Base-by-base conservation (phyloP, 306 rosid species). In the Urtica urens region DNA sequence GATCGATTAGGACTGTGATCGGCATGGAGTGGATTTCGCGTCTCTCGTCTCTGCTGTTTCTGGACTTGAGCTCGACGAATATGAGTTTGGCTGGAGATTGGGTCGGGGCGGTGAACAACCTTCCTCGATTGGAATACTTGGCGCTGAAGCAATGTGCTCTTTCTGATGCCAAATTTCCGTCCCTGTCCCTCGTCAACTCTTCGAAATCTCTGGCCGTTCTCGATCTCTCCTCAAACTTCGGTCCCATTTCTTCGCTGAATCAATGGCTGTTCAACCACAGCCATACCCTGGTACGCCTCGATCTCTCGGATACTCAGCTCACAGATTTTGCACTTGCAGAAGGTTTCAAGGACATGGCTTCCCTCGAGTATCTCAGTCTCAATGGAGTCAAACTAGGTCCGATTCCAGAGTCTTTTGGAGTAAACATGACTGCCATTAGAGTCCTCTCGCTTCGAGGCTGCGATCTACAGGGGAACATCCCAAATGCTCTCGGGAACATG, bases 1-100 rank as follows among this genome's bases (percentile, higher is more conserved):
- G 21, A n/a, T 20, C 24, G 47, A 20, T 1, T 17, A 42, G 21
- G 47, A 42, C 47, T 11, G 21, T 42, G 9, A 42, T 23, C 24
- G 5, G 22, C 53, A 23, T 63, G 8, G 21, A 43, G 10, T 55
- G 57, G 57, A 26, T 46, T 37, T 37, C 69, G 21, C 7, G 24
- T 22, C 51, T 46, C 29, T 29, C 38, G 38, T 63, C 62, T 22
- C 47, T 55, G 31, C 49, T 14, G 23, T 1, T 28, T 2, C 47
- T 37, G 20, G 37, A 13, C 28, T 37, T 55, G 5, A 3, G 23
- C 39, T 0, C 0, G 0, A 13, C 1, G 11, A 24, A 59, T 20
- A 10, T 60, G 34, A 49, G 21, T 13, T 0, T 1, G 25, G 41
- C 46, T n/a, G 21, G 1, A 44, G 54, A 62, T 20, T 52, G 49